phyloP scores from a whole-genome alignment of 257 asterid species.

The Ballota nigra region DNA sequence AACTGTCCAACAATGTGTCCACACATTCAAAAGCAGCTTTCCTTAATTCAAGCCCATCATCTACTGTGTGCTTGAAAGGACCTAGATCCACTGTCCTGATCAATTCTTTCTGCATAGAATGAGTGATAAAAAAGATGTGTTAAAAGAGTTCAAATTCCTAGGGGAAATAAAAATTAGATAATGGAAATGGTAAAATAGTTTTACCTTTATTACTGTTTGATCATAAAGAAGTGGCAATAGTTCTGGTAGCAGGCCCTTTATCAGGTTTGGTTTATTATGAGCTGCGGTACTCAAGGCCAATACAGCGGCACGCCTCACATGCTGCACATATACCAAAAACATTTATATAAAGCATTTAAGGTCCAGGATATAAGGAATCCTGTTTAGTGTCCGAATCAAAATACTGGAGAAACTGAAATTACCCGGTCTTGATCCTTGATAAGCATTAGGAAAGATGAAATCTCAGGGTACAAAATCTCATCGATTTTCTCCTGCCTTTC shows the following conservation, averaged over 20 bases:
- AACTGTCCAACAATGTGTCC: slow-evolving; percentile 89
- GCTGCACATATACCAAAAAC: slow-evolving; percentile 57
- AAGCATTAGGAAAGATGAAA: slow-evolving; percentile 92
- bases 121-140: slow-evolving; percentile 9
- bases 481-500: slow-evolving; percentile 97
- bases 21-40: slow-evolving; percentile 99
- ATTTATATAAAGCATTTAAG: slow-evolving; percentile 6
- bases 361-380: slow-evolving; percentile 1
- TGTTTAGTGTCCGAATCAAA: slow-evolving; percentile 1
- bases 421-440: slow-evolving; percentile 94
- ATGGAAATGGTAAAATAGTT: neutral
- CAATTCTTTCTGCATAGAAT: slow-evolving; percentile 83
- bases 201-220: slow-evolving; percentile 91
- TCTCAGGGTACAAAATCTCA: slow-evolving; percentile 75
- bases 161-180: neutral
- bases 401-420: slow-evolving; percentile 19
- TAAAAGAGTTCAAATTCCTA: neutral
- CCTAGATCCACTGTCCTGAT: slow-evolving; percentile 98
- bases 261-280: slow-evolving; percentile 92
- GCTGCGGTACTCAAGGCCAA: slow-evolving; percentile 98
- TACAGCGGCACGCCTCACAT: slow-evolving; percentile 99
- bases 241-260: slow-evolving; percentile 83
- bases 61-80: slow-evolving; percentile 99
- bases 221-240: slow-evolving; percentile 93
- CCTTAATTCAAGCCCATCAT: slow-evolving; percentile 98